Evolutionary conservation across 345 rosid species (phyloP).

Genomic region (Syzygium jambos): DNA sequence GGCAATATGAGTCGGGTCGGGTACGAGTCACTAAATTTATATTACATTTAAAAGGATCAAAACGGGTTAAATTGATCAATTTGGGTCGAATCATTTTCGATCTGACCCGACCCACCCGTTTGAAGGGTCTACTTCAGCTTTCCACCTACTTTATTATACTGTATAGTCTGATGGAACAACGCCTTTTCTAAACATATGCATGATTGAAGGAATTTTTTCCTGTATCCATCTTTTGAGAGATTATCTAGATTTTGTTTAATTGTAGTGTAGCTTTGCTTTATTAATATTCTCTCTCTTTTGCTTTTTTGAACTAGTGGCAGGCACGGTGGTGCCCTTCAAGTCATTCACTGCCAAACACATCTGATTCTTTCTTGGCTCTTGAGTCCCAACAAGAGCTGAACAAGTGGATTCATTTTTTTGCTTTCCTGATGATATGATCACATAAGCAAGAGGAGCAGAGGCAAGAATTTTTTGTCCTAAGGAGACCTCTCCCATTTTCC

Average conservation of each 20-base stretch:
- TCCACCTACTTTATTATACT: background rate
- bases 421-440: background rate
- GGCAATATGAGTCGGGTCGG: too few species aligned
- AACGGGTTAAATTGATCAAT: too few species aligned
- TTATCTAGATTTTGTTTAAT: slow-evolving; percentile 24
- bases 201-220: slow-evolving; percentile 33
- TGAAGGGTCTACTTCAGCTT: too few species aligned
- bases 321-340: slow-evolving; percentile 26
- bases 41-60: too few species aligned
- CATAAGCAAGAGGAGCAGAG: background rate
- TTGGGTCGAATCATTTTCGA: too few species aligned
- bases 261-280: slow-evolving; percentile 18
- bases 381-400: slow-evolving; percentile 16
- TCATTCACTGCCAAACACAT: background rate
- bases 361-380: slow-evolving; percentile 22
- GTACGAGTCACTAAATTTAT: too few species aligned
- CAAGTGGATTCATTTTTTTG: slow-evolving; percentile 1
- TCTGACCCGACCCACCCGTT: too few species aligned
- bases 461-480: slow-evolving; percentile 2
- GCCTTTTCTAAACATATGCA: slow-evolving; percentile 20
- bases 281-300: slow-evolving; percentile 22
- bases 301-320: slow-evolving; percentile 40
- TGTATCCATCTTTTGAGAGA: slow-evolving; percentile 22
- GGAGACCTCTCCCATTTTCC: slow-evolving; percentile 1
- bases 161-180: background rate